Percentiles rank a stretch among this genome's conserved stretches.
phyloP scores from a whole-genome alignment of 768 basidiomycete species.

The Tricholoma matsutake region DNA sequence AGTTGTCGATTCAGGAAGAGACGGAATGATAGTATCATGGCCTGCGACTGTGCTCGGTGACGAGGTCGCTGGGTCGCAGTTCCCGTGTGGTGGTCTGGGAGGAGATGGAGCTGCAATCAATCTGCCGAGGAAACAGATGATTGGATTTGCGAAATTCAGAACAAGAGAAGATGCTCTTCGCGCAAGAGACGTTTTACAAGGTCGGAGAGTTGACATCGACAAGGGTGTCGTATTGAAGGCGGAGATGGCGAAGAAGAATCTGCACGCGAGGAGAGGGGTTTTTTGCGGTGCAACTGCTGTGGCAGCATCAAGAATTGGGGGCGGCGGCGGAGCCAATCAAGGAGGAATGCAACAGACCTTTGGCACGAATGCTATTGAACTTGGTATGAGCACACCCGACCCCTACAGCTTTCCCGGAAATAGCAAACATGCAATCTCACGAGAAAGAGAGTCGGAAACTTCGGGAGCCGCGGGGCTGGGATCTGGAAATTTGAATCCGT shows the following conservation, averaged over 20 bases:
- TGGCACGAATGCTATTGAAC: slow-evolving; percentile 19
- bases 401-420: slow-evolving; percentile 8
- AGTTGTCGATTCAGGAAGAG: slow-evolving; percentile 72
- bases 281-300: slow-evolving; percentile 25
- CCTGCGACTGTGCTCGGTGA: slow-evolving; percentile 37
- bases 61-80: slow-evolving; percentile 25
- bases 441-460: slow-evolving; percentile 47
- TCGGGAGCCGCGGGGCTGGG: slow-evolving; percentile 49
- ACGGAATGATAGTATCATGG: slow-evolving; percentile 72
- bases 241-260: slow-evolving; percentile 99
- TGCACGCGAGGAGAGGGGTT: slow-evolving; percentile 91
- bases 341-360: slow-evolving; percentile 13
- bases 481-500: slow-evolving; percentile 32
- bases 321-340: slow-evolving; percentile 10
- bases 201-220: slow-evolving; percentile 87
- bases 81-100: slow-evolving; percentile 20
- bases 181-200: slow-evolving; percentile 86
- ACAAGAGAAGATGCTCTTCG: slow-evolving; percentile 82
- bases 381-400: slow-evolving; percentile 25
- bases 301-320: slow-evolving; percentile 19
- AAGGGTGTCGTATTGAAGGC: slow-evolving; percentile 93
- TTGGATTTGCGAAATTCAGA: slow-evolving; percentile 96
- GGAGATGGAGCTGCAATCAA: slow-evolving; percentile 38
- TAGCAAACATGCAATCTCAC: slow-evolving; percentile 30
- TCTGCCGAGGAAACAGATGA: slow-evolving; percentile 83